phyloP scores from a whole-genome alignment of 768 basidiomycete genomes.

The Coprinellus aureogranulatus region DNA sequence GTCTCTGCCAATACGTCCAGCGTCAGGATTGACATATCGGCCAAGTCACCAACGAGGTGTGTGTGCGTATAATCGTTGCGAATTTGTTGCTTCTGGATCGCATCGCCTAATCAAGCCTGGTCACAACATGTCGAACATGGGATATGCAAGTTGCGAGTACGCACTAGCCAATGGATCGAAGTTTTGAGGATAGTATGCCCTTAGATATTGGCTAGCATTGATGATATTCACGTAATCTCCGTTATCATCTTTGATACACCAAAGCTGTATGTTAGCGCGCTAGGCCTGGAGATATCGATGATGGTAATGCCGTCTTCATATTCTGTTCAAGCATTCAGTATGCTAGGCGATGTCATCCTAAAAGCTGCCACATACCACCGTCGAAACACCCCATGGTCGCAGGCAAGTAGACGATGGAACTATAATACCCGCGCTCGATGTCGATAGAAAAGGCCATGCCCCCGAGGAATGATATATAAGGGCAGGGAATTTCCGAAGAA shows the following conservation, averaged over 20 bases:
- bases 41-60: neutral
- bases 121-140: no score
- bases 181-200: slow-evolving; percentile 1
- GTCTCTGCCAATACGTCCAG: neutral
- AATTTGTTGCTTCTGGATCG: neutral
- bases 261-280: slow-evolving; percentile 27
- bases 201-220: slow-evolving; percentile 4
- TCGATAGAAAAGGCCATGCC: slow-evolving; percentile 27
- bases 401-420: slow-evolving; percentile 17
- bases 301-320: slow-evolving; percentile 35
- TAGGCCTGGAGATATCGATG: slow-evolving; percentile 33
- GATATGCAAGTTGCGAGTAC: no score
- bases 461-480: slow-evolving; percentile 30
- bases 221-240: neutral
- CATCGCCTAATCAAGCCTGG: no score
- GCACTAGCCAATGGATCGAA: neutral
- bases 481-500: slow-evolving; percentile 26
- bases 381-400: slow-evolving; percentile 23
- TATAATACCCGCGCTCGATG: slow-evolving; percentile 16
- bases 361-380: slow-evolving; percentile 19
- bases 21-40: neutral
- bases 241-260: slow-evolving; percentile 18
- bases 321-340: slow-evolving; percentile 15
- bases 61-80: no score
- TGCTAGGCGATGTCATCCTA: neutral